These are phyloP conservation scores for Candida xyloterini DNA, from an alignment of 805 yeast species.

Conservation along the genomic window DNA sequence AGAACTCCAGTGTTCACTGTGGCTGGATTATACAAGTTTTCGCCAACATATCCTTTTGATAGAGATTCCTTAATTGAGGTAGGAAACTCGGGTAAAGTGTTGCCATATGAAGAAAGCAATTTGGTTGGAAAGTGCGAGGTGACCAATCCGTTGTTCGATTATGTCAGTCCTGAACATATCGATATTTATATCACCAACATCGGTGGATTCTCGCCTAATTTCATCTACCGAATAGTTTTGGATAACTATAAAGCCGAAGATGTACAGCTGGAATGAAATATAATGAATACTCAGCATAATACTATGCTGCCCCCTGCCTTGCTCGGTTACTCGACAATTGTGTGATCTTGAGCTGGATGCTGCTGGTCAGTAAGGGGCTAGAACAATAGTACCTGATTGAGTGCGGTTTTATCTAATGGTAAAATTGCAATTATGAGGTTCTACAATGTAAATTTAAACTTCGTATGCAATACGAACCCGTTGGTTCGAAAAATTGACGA, in stretches of 20 bases:
- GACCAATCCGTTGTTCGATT: conserved; percentile 86
- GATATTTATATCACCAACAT: conserved; percentile 93
- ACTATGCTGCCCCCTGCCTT: conserved; percentile 54
- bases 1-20: conserved; percentile 95
- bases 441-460: conserved; percentile 23
- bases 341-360: conserved; percentile 64
- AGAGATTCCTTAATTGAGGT: conserved; percentile 81
- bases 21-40: conserved; percentile 88
- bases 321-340: conserved; percentile 47
- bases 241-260: conserved; percentile 91
- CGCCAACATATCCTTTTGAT: conserved; percentile 90
- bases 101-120: conserved; percentile 67
- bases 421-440: conserved; percentile 39
- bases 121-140: conserved; percentile 74
- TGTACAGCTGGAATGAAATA: conserved; percentile 48
- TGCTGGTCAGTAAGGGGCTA: conserved; percentile 44
- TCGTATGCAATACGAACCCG: neutral
- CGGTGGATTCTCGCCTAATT: conserved; percentile 96
- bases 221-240: conserved; percentile 89
- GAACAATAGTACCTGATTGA: conserved; percentile 48
- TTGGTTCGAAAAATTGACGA: neutral
- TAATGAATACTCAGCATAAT: conserved; percentile 3
- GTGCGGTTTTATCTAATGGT: conserved; percentile 51
- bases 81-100: conserved; percentile 88
- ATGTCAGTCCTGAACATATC: conserved; percentile 88